Evolutionary conservation across 2,329 filamentous ascomycete genomes (phyloP).

Genomic region (Apiospora rasikravindrae): DNA sequence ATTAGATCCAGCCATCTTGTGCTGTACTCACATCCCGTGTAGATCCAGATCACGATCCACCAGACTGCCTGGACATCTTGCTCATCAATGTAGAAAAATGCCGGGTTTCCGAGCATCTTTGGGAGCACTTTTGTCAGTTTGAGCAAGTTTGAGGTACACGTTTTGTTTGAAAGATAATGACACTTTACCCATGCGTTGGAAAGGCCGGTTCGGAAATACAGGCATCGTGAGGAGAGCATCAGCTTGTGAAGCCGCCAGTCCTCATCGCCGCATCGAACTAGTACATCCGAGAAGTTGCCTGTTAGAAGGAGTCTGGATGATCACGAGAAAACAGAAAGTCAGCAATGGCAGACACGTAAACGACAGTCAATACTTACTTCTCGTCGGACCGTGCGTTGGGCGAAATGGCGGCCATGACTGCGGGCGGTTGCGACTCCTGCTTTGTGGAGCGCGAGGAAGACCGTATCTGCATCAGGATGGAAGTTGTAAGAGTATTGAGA

Average conservation of each 20-base stretch:
- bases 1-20: neutral
- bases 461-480: neutral
- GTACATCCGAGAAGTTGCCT: neutral
- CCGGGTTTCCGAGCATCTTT: neutral
- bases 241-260: neutral
- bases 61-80: neutral
- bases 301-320: neutral
- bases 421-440: neutral
- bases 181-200: neutral
- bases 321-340: too few species aligned
- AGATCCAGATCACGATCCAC: neutral
- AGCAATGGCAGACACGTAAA: neutral
- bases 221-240: neutral
- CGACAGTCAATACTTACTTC: neutral
- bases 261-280: neutral
- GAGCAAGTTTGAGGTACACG: too few species aligned
- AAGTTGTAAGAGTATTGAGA: neutral
- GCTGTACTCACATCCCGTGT: neutral
- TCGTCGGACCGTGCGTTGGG: neutral
- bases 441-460: neutral
- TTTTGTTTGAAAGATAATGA: too few species aligned
- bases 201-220: neutral
- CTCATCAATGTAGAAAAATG: neutral
- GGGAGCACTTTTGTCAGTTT: neutral
- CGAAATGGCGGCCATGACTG: neutral